phyloP scores from a whole-genome alignment of 2,329 filamentous ascomycete genomes.

The Drechslerella dactyloides region DNA sequence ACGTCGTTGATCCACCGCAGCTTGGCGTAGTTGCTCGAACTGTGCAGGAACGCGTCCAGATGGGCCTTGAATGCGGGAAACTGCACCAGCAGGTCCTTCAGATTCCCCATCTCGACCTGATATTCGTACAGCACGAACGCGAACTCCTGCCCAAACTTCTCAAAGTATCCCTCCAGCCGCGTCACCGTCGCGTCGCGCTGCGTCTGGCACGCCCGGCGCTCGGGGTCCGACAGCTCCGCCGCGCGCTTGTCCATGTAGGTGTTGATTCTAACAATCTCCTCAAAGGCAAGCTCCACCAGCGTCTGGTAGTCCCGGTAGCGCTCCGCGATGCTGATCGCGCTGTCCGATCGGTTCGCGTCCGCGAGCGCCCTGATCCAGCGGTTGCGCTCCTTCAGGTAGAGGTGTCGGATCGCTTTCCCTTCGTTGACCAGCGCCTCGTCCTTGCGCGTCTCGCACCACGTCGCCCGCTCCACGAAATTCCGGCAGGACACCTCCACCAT shows the following conservation, averaged over 20 bases:
- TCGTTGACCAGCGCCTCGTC: conserved; percentile 59
- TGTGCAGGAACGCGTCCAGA: conserved; percentile 79
- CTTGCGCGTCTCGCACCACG: conserved; percentile 65
- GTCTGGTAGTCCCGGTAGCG: conserved; percentile 66
- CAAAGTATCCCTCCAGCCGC: conserved; percentile 64
- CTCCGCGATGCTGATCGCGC: conserved; percentile 66
- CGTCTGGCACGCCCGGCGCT: conserved; percentile 19
- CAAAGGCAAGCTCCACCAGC: conserved; percentile 61
- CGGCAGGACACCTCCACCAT: conserved; percentile 67
- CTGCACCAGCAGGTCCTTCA: conserved; percentile 70
- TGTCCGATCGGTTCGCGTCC: conserved; percentile 65
- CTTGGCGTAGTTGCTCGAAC: conserved; percentile 73
- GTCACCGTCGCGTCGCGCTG: conserved; percentile 55
- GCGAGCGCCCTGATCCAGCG: conserved; percentile 63
- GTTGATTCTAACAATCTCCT: conserved; percentile 54
- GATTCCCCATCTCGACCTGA: conserved; percentile 71
- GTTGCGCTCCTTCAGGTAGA: conserved; percentile 60
- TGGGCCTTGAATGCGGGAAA: conserved; percentile 66
- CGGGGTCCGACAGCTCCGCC: conserved; percentile 54
- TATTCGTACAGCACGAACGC: conserved; percentile 80
- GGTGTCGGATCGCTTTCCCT: conserved; percentile 61
- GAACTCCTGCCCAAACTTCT: conserved; percentile 70
- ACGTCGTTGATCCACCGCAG: conserved; percentile 96
- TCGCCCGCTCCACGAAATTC: conserved; percentile 66
- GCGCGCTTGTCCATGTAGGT: conserved; percentile 57